phyloP scores from a whole-genome alignment of 1,284 basidiomycete species.

The Rhodotorula glutinis region DNA sequence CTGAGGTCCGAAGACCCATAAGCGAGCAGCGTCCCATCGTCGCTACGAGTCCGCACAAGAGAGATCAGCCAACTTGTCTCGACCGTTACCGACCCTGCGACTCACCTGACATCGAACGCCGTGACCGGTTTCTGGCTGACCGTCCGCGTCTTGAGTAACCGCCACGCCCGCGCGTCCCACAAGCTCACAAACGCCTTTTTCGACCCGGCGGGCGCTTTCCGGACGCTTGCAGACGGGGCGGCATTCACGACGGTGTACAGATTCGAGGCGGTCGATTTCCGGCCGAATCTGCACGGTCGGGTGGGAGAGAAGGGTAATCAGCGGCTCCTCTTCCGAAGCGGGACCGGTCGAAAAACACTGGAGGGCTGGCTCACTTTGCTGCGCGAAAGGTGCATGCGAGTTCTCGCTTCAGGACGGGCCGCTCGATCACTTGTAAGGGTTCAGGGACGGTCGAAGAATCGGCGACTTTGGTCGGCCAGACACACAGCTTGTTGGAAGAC shows the following conservation, averaged over 20 bases:
- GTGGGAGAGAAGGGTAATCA: not conserved
- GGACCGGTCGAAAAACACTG: too few species aligned
- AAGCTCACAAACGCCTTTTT: slow-evolving; percentile 41
- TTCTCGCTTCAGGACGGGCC: slow-evolving; percentile 41
- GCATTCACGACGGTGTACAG: slow-evolving; percentile 76
- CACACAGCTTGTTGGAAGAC: slow-evolving; percentile 29
- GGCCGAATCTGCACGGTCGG: slow-evolving; percentile 58
- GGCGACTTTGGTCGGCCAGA: slow-evolving; percentile 24
- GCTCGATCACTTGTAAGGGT: slow-evolving; percentile 40
- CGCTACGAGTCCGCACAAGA: slow-evolving; percentile 52
- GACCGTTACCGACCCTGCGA: not conserved
- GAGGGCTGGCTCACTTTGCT: slow-evolving; percentile 56
- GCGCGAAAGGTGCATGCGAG: slow-evolving; percentile 65
- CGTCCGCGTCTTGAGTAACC: slow-evolving; percentile 49
- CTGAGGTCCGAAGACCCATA: slow-evolving; percentile 56
- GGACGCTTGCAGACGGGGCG: slow-evolving; percentile 43
- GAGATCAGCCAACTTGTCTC: not conserved
- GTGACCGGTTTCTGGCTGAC: slow-evolving; percentile 75
- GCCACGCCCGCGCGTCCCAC: slow-evolving; percentile 49
- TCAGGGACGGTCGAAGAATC: slow-evolving; percentile 12
- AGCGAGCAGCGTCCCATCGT: slow-evolving; percentile 75
- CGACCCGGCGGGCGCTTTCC: slow-evolving; percentile 9
- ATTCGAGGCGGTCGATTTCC: slow-evolving; percentile 52
- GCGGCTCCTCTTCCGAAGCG: too few species aligned
- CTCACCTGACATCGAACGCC: slow-evolving; percentile 64